Evolutionary conservation across 192 early-diverging fungal species (phyloP), one percentile per base, ranked within the genome.

Genomic region (Podila epigama): DNA sequence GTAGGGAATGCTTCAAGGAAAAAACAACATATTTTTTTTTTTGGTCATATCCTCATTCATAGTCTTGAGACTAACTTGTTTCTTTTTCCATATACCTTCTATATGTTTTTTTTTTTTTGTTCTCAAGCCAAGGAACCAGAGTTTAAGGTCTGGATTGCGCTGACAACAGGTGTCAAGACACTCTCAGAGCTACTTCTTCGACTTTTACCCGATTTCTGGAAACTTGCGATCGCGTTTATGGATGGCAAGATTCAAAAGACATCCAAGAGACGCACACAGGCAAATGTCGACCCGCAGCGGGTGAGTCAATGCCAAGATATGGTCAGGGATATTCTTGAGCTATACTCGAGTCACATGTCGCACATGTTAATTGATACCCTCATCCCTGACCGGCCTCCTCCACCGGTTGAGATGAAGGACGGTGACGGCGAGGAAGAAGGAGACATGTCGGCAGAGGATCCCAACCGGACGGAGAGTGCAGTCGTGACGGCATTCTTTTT

Each of bases 131-230:
- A 89, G 51, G 89, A 90, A 8, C 68, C 83, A 11, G 87, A 91
- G 36, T 66, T 92, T 13, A 91, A 91, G 62, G 75, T 84, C 29
- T 96, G 95, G 92, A 86, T 89, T 53, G 87, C 91, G 2, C 91
- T 86, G 11, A 67, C 87, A 11, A 82, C 84, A 0, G 75, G 93
- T 25, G 89, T 96, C 34, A 90, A 93, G 70, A 83, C 84, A 11
- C 81, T 95, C 6, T 96, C 94, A n/a, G 86, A 91, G 50, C 80
- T 92, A 11, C 75, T 98, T 16, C 63, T 87, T 25, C 85, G 89
- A 36, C 86, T 87, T 34, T 63, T 98, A 55, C 95, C 95, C 5
- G 93, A 95, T 62, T 98, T 98, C 84, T 97, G 97, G 94, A 90
- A 93, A 78, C 77, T 97, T 3, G 92, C 94, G 53, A 89, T 89